Conservation (phyloP, 2,329 filamentous ascomycete genomes). For the Bipolaris oryzae region DNA sequence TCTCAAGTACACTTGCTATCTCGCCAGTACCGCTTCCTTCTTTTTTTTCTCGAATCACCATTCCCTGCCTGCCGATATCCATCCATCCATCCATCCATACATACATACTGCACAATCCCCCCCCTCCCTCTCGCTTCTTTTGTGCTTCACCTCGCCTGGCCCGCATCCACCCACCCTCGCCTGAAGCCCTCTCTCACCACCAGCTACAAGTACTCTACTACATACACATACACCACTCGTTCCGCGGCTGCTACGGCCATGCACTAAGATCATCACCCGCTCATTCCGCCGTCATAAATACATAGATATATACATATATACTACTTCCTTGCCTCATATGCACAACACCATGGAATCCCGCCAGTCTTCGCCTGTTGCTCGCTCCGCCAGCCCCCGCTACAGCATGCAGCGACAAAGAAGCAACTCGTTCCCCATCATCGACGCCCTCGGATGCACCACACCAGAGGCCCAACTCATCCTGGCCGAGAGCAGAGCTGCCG, state of each 20-base stretch:
- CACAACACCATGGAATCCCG: constrained; percentile 35
- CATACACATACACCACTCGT: constrained; percentile 16
- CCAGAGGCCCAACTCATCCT: constrained; percentile 44
- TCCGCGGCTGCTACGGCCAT: constrained; percentile 30
- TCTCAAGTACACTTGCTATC: constrained; percentile 24
- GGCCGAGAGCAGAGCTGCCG: constrained; percentile 44
- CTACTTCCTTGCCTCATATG: constrained; percentile 2
- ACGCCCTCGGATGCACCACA: constrained; percentile 45
- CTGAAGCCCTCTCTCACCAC: neutral
- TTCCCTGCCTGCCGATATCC: neutral
- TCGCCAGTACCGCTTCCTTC: constrained; percentile 8
- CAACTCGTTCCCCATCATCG: constrained; percentile 45
- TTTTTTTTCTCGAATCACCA: constrained; percentile 3
- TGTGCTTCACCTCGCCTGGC: neutral
- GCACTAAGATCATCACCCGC: constrained; percentile 24
- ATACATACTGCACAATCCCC: neutral
- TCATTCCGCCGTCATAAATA: constrained; percentile 19
- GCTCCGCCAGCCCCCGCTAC: constrained; percentile 29
- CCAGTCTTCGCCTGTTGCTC: constrained; percentile 29
- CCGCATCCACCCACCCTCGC: neutral
- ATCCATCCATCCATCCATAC: neutral
- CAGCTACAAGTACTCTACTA: neutral
- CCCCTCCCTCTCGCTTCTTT: neutral
- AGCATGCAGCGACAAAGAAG: constrained; percentile 39
- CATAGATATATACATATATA: no score